These are phyloP conservation scores for Pinus albicaulis DNA, from an alignment of 75 land plant genomes.

Conservation along the genomic window DNA sequence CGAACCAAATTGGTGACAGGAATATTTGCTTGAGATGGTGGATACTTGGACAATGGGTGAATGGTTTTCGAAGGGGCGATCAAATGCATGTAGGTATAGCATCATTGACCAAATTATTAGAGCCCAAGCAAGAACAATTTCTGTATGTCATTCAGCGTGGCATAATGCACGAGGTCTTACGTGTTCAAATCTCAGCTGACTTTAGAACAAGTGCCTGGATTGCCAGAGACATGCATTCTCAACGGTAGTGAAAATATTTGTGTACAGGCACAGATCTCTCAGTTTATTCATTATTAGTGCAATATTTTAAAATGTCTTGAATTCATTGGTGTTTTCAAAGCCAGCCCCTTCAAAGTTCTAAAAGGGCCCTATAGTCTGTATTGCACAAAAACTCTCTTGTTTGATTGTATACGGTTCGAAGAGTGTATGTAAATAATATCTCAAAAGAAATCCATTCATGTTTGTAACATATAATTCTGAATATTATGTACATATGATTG, in stretches of 20 bases:
- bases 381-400: no score
- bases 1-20: constrained; percentile 45
- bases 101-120: constrained; percentile 51
- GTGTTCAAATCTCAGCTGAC: constrained; percentile 76
- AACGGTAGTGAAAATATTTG: constrained; percentile 11
- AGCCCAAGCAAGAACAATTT: constrained; percentile 32
- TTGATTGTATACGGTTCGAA: no score
- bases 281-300: no score
- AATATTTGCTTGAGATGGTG: constrained; percentile 85
- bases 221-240: constrained; percentile 44
- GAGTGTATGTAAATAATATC: no score
- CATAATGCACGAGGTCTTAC: constrained; percentile 79
- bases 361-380: no score
- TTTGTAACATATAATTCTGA: no score
- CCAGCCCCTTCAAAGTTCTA: no score
- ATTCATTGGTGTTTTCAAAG: no score
- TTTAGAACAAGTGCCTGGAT: constrained; percentile 50
- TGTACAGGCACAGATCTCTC: no score
- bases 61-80: constrained; percentile 85
- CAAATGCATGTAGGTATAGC: constrained; percentile 52
- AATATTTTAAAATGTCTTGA: no score
- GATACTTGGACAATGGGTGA: constrained; percentile 89
- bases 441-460: no score
- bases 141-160: constrained; percentile 76
- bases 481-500: no score